Conservation (phyloP, 2,329 filamentous ascomycete species). For the Paramyrothecium sp. region DNA sequence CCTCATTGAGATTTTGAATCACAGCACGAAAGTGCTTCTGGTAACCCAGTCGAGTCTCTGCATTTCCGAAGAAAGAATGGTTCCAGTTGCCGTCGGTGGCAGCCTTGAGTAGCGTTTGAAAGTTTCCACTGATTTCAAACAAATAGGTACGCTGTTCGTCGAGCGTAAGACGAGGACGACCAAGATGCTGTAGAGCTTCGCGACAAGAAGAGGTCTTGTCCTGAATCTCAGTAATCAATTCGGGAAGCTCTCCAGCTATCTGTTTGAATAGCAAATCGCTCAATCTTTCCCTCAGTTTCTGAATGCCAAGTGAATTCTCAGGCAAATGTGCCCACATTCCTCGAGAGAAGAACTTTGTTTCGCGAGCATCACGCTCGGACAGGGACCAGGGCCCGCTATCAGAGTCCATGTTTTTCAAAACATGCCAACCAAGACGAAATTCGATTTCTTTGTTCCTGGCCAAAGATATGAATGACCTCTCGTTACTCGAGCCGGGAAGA, state of each 20-base stretch:
- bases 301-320: conserved; percentile 42
- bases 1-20: conserved; percentile 46
- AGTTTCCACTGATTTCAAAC: conserved; percentile 40
- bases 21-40: conserved; percentile 50
- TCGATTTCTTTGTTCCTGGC: conserved; percentile 44
- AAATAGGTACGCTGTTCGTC: conserved; percentile 49
- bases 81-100: conserved; percentile 52
- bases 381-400: conserved; percentile 27
- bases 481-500: conserved; percentile 30
- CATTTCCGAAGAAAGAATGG: conserved; percentile 46
- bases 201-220: conserved; percentile 30
- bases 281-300: conserved; percentile 43
- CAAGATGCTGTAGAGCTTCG: conserved; percentile 42
- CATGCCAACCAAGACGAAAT: conserved; percentile 53
- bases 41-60: conserved; percentile 27
- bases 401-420: conserved; percentile 45
- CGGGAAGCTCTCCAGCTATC: conserved; percentile 44
- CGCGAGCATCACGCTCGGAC: conserved; percentile 34
- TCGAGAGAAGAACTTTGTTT: conserved; percentile 41
- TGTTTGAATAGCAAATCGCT: conserved; percentile 49
- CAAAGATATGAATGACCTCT: conserved; percentile 36
- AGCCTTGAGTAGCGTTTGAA: conserved; percentile 41
- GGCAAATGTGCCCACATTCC: conserved; percentile 36
- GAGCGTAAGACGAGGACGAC: conserved; percentile 41
- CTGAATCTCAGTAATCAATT: conserved; percentile 41